Conservation (phyloP, 164 flowering plant species). For the Piper betle region DNA sequence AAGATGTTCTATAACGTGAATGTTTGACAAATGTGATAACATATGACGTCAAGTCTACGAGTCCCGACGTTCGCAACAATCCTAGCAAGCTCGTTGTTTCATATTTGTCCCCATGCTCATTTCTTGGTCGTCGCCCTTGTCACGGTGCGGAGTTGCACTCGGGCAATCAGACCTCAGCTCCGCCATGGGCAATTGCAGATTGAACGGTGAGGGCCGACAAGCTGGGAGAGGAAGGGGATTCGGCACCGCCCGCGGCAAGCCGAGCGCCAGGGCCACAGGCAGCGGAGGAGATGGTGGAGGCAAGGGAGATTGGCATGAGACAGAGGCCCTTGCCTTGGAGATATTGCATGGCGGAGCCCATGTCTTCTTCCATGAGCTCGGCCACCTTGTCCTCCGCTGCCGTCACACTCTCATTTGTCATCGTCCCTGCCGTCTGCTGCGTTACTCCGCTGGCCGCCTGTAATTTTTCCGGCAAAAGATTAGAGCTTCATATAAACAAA, state of each 20-base stretch:
- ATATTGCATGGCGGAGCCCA: conserved; percentile 98
- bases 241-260: conserved; percentile 6
- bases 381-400: conserved; percentile 83
- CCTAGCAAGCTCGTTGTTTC: background rate
- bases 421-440: conserved; percentile 32
- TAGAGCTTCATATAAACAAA: no score
- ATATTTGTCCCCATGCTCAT: no score
- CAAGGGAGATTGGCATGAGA: conserved; percentile 95
- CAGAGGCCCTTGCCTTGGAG: conserved; percentile 94
- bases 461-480: no score
- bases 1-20: no score
- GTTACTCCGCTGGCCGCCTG: conserved; percentile 20
- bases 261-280: conserved; percentile 26
- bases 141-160: no score
- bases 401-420: conserved; percentile 37
- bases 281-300: conserved; percentile 80
- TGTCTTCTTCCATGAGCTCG: conserved; percentile 86
- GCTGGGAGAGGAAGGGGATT: conserved; percentile 13
- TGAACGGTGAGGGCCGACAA: conserved; percentile 65
- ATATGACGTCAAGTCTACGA: no score
- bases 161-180: conserved; percentile 7
- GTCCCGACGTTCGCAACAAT: no score
- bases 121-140: no score
- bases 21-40: no score
- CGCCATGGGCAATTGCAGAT: conserved; percentile 37